These are phyloP conservation scores for Oxytropis ochrocephala DNA, from an alignment of 306 rosid species.

Conservation along the genomic window DNA sequence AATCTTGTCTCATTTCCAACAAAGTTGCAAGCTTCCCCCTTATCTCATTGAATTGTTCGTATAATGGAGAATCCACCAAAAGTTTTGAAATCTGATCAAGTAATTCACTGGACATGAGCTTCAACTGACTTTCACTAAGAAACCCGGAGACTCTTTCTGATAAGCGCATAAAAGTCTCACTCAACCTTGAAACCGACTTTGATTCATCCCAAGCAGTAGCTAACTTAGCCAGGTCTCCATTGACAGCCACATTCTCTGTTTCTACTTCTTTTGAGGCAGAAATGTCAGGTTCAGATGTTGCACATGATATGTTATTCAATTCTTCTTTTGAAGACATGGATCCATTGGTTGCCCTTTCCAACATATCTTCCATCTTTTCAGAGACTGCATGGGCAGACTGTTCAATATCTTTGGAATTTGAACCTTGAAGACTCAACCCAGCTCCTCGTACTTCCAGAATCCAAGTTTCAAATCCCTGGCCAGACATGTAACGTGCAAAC, in stretches of 20 bases:
- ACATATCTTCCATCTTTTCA: constrained; percentile 65
- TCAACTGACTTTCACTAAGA: constrained; percentile 80
- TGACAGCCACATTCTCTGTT: constrained; percentile 20
- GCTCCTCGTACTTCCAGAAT: constrained; percentile 96
- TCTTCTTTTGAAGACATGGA: constrained; percentile 35
- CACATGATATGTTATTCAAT: constrained; percentile 32
- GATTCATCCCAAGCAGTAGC: constrained; percentile 81
- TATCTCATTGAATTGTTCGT: constrained; percentile 67
- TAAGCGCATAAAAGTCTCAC: constrained; percentile 61
- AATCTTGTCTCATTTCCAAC: constrained; percentile 65
- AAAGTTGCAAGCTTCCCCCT: constrained; percentile 56
- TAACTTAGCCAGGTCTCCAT: constrained; percentile 33
- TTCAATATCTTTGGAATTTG: constrained; percentile 48
- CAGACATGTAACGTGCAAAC: constrained; percentile 92
- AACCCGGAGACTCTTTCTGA: constrained; percentile 88
- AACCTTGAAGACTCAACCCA: constrained; percentile 69
- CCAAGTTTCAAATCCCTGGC: constrained; percentile 96
- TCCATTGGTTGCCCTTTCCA: constrained; percentile 40
- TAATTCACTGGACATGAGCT: constrained; percentile 59
- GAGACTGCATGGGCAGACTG: constrained; percentile 53
- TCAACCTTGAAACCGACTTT: constrained; percentile 49
- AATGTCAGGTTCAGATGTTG: constrained; percentile 32
- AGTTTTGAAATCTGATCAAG: constrained; percentile 84
- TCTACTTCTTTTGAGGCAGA: constrained; percentile 35
- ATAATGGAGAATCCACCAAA: constrained; percentile 65